Conservation (phyloP, 2,329 filamentous ascomycete species). For the Fusarium udum region DNA sequence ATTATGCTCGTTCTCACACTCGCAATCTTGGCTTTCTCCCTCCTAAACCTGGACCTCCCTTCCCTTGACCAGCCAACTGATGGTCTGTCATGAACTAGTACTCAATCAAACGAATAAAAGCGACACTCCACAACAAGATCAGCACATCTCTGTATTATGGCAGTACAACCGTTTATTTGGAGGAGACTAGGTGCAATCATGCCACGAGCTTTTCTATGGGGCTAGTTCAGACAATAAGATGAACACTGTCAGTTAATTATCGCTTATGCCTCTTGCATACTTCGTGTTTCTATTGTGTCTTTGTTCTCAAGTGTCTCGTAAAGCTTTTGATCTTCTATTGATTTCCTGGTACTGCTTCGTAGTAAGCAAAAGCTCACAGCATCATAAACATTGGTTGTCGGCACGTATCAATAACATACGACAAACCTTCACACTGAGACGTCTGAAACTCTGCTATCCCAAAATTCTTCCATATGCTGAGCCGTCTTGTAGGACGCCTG, state of each 20-base stretch:
- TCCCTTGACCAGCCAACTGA: too few species aligned
- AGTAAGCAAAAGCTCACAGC: not conserved
- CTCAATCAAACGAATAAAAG: too few species aligned
- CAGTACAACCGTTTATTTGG: not conserved
- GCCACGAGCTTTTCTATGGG: not conserved
- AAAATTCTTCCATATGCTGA: not conserved
- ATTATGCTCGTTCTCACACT: not conserved
- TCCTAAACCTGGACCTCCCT: too few species aligned
- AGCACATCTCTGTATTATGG: too few species aligned
- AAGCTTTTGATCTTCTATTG: not conserved
- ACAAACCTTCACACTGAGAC: not conserved
- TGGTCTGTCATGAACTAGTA: too few species aligned
- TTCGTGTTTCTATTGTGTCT: not conserved
- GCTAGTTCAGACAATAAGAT: not conserved
- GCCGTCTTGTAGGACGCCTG: not conserved
- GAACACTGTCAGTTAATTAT: too few species aligned
- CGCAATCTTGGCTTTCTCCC: not conserved
- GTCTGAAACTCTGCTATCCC: not conserved
- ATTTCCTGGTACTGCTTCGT: not conserved
- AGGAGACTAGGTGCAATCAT: not conserved
- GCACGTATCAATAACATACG: conserved; percentile 17
- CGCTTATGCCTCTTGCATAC: not conserved
- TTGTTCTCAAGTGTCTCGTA: not conserved
- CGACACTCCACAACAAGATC: too few species aligned
- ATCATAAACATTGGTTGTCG: conserved; percentile 28